phyloP scores from a whole-genome alignment of 768 basidiomycete genomes.

The Pleurotus tuber-regium region DNA sequence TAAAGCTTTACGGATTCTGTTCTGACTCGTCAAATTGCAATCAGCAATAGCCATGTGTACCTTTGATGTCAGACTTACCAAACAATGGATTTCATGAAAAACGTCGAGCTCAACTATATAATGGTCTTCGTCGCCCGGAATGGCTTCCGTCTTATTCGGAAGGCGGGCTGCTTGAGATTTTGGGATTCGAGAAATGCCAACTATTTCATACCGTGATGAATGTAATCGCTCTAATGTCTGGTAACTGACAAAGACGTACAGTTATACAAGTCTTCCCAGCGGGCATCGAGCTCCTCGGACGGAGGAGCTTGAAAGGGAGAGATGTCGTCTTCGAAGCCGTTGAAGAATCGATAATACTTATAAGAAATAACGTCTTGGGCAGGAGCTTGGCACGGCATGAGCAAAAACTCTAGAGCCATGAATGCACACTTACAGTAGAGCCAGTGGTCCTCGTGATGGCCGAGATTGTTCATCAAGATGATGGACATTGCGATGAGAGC shows the following conservation, averaged over 20 bases:
- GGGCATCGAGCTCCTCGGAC: slow-evolving; percentile 18
- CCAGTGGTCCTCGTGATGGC: background rate
- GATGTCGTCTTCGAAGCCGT: background rate
- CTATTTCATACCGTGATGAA: too few species aligned
- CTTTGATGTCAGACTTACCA: slow-evolving; percentile 15
- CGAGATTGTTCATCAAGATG: background rate
- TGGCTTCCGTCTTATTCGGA: slow-evolving; percentile 18
- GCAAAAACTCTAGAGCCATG: background rate
- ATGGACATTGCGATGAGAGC: background rate
- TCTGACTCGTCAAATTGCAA: too few species aligned
- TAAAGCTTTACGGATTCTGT: slow-evolving; percentile 15
- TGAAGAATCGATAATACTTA: background rate
- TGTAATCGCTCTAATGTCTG: too few species aligned
- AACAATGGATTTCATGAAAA: slow-evolving; percentile 25
- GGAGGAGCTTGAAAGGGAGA: slow-evolving; percentile 6
- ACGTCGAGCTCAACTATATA: slow-evolving; percentile 21
- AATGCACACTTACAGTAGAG: background rate
- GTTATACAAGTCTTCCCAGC: slow-evolving; percentile 18
- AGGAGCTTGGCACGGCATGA: too few species aligned
- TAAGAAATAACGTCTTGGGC: background rate
- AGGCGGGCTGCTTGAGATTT: slow-evolving; percentile 16
- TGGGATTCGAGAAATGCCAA: slow-evolving; percentile 16
- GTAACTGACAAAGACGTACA: slow-evolving; percentile 11
- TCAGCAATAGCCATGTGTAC: background rate
- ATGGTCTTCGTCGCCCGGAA: slow-evolving; percentile 18